Conservation (phyloP, 805 yeast species). For the Candida pseudofarinosa region DNA sequence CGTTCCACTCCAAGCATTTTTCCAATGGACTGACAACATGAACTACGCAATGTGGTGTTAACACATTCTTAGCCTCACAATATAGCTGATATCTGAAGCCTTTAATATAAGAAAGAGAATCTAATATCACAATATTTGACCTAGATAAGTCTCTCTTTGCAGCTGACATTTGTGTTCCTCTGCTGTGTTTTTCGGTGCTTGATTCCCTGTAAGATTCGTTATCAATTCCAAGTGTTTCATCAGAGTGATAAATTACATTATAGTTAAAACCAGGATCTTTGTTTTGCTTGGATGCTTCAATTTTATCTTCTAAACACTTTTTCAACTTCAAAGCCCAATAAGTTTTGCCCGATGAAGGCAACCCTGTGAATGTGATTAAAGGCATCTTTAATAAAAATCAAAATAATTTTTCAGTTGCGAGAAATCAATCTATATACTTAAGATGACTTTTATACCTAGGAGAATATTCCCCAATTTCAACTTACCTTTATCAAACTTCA, state of each 20-base stretch:
- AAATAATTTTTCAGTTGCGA: background rate
- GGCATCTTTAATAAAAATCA: constrained; percentile 64
- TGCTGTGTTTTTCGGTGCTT: constrained; percentile 68
- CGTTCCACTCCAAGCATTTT: constrained; percentile 62
- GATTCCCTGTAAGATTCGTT: constrained; percentile 70
- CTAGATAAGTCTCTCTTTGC: constrained; percentile 76
- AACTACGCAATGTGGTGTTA: constrained; percentile 78
- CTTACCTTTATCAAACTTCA: constrained; percentile 70
- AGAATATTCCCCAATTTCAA: constrained; percentile 67
- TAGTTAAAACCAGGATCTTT: constrained; percentile 51
- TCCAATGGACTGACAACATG: constrained; percentile 71
- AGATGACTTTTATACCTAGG: constrained; percentile 60
- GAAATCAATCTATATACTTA: background rate
- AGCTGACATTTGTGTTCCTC: constrained; percentile 85
- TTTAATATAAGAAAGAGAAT: constrained; percentile 83
- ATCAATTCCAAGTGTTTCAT: constrained; percentile 69
- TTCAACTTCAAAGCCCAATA: constrained; percentile 61
- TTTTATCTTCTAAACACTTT: constrained; percentile 42
- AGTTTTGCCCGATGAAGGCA: constrained; percentile 82
- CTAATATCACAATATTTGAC: constrained; percentile 73
- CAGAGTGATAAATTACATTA: constrained; percentile 67
- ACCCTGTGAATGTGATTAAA: constrained; percentile 75
- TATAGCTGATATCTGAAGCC: constrained; percentile 92
- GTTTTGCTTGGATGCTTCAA: constrained; percentile 30
- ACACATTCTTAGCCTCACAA: constrained; percentile 85